Evolutionary conservation across 139 green algal species (phyloP), one percentile per base, ranked within the genome.

Genomic region (Chlorella sp.): DNA sequence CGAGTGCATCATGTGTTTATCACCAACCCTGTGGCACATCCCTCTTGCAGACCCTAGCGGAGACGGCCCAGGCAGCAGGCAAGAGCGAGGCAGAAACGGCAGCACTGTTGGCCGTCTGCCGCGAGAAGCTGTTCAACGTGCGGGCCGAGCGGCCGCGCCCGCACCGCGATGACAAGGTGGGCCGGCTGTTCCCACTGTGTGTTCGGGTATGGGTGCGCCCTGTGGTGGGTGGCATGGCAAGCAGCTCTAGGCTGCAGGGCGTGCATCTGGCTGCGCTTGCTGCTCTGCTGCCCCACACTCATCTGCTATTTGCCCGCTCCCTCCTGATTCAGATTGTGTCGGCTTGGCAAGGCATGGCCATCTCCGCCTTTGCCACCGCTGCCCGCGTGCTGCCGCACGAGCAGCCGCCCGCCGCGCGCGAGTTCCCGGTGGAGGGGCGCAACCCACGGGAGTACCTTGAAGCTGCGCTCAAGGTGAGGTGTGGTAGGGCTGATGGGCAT

Each of bases 271-370:
- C n/a, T n/a, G n/a, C n/a, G n/a, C n/a, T n/a, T n/a, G n/a, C n/a
- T n/a, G n/a, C 22, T 73, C 6, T 73, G 30, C 22, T 43, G 65
- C 13, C 28, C 65, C 14, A 3, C 40, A 13, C 34, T 48, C 36
- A 8, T 30, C 38, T 74, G 68, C 34, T 11, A 34, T 48, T 11
- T 46, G 36, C 7, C 65, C 65, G 43, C 26, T 19, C n/a, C 51
- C 36, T 81, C 7, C 75, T 17, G 11, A 16, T 48, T 26, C 89
- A 97, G 95, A 75, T 98, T 34, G 95, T 98, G 76, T 87, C 95
- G n/a, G 93, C 95, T 2, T 98, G 96, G 95, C 98, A 98, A 84
- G 95, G 95, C 38, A 93, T 97, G 87, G 89, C 85, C 40, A 96
- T 98, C 43, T 90, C 86, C 0, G 95, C 96, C 0, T 92, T 96